Percentiles rank a stretch among this genome's conserved stretches.
Evolutionary conservation across 2,329 filamentous ascomycete species (phyloP).

Genomic region (Niveomyces coronatus): DNA sequence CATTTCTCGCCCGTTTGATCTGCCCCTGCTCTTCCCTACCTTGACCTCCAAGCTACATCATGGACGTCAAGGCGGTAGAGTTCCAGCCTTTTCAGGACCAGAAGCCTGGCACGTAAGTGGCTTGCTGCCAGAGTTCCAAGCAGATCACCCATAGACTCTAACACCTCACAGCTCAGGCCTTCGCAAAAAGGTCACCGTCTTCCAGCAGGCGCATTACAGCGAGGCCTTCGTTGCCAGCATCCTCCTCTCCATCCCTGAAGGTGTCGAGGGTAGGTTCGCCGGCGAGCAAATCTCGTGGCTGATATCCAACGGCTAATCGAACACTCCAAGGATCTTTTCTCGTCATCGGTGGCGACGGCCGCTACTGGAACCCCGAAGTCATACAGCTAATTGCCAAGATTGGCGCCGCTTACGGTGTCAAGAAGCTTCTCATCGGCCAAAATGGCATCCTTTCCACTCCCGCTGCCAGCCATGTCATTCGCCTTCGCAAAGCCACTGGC

Average conservation of each 20-base stretch:
- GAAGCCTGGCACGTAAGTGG: slow-evolving; percentile 95
- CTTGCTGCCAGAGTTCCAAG: slow-evolving; percentile 8
- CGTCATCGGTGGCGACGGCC: slow-evolving; percentile 94
- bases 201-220: slow-evolving; percentile 91
- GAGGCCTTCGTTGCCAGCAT: slow-evolving; percentile 93
- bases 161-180: slow-evolving; percentile 67
- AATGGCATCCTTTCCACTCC: slow-evolving; percentile 95
- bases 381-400: slow-evolving; percentile 97
- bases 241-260: slow-evolving; percentile 91
- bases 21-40: neutral
- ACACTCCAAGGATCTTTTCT: slow-evolving; percentile 55
- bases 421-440: slow-evolving; percentile 96
- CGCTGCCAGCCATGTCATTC: slow-evolving; percentile 90
- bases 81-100: slow-evolving; percentile 87
- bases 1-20: neutral
- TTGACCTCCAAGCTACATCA: slow-evolving; percentile 31
- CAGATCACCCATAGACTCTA: neutral
- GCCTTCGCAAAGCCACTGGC: slow-evolving; percentile 88
- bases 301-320: slow-evolving; percentile 11
- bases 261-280: slow-evolving; percentile 65
- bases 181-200: slow-evolving; percentile 97
- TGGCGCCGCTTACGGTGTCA: slow-evolving; percentile 90
- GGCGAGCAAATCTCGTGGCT: no score
- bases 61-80: slow-evolving; percentile 67
- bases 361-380: slow-evolving; percentile 95